These are phyloP conservation scores for Passalora sequoiae DNA, from an alignment of 2,329 filamentous ascomycete species.

Conservation along the genomic window DNA sequence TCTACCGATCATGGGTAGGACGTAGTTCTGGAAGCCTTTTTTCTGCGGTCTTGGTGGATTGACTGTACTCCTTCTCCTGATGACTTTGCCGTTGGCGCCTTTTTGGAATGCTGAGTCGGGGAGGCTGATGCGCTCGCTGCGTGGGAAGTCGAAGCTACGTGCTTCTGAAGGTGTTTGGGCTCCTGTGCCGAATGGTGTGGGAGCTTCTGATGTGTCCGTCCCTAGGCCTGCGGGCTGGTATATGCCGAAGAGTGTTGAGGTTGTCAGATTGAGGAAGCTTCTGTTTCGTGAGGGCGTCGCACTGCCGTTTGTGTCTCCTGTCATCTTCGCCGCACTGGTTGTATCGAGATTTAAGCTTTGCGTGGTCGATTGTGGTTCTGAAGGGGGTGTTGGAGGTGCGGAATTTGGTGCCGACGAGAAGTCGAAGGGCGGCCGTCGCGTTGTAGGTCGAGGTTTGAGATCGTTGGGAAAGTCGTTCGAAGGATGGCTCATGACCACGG, in stretches of 20 bases:
- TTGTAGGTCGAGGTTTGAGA: slow-evolving; percentile 55
- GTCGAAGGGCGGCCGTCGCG: slow-evolving; percentile 63
- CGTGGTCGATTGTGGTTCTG: slow-evolving; percentile 20
- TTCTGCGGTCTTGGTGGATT: slow-evolving; percentile 18
- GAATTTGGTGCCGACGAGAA: slow-evolving; percentile 41
- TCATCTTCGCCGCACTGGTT: slow-evolving; percentile 2
- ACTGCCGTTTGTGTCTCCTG: slow-evolving; percentile 17
- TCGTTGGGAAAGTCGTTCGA: slow-evolving; percentile 18
- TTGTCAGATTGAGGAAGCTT: slow-evolving; percentile 79
- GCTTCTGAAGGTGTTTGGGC: slow-evolving; percentile 57
- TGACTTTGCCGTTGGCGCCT: slow-evolving; percentile 20
- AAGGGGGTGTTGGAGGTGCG: slow-evolving; percentile 22
- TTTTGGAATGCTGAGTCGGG: slow-evolving; percentile 24
- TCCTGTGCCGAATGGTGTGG: slow-evolving; percentile 68
- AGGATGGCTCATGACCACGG: slow-evolving; percentile 26
- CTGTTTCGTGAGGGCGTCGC: slow-evolving; percentile 59
- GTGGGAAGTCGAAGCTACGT: slow-evolving; percentile 26
- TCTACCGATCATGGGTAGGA: slow-evolving; percentile 41
- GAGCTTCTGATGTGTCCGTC: slow-evolving; percentile 51
- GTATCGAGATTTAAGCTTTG: slow-evolving; percentile 5
- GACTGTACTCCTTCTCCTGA: slow-evolving; percentile 25
- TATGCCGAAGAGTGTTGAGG: slow-evolving; percentile 85
- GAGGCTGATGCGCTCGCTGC: slow-evolving; percentile 19
- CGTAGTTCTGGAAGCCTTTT: slow-evolving; percentile 27
- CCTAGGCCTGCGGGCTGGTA: slow-evolving; percentile 64